Conservation (phyloP, 1,139 yeast species). For the Hansenula lynferdii region DNA sequence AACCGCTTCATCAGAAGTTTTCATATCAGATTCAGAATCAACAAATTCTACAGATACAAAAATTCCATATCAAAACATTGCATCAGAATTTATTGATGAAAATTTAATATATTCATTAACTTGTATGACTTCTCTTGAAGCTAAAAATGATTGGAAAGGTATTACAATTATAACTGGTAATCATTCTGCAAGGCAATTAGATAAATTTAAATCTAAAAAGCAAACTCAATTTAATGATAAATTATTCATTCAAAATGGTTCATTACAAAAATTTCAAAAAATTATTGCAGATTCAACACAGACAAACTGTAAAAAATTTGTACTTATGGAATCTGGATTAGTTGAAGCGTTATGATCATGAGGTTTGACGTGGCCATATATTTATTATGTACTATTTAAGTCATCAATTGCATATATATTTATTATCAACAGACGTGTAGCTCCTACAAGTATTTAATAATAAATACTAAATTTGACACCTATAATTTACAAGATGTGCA, state of each 20-base stretch:
- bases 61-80: neutral
- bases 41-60: neutral
- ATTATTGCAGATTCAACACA: neutral
- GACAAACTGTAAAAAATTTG: neutral
- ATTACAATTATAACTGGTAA: slow-evolving; percentile 25
- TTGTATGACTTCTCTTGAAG: slow-evolving; percentile 6
- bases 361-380: no score
- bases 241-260: neutral
- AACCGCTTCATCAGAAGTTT: neutral
- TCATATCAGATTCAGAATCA: neutral
- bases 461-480: no score
- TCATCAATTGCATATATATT: no score
- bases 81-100: slow-evolving; percentile 5
- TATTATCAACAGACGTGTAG: no score
- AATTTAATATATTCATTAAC: slow-evolving; percentile 7
- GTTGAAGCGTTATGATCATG: neutral
- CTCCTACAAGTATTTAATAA: no score
- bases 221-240: neutral
- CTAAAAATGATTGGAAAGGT: slow-evolving; percentile 7
- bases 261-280: neutral
- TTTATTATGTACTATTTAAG: no score
- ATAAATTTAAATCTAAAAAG: neutral
- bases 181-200: slow-evolving; percentile 12
- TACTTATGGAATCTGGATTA: neutral
- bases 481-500: no score